Percentiles rank a stretch among this genome's conserved stretches.
Evolutionary conservation across 257 asterid genomes (phyloP).

Genomic region (Solanum dulcamara): DNA sequence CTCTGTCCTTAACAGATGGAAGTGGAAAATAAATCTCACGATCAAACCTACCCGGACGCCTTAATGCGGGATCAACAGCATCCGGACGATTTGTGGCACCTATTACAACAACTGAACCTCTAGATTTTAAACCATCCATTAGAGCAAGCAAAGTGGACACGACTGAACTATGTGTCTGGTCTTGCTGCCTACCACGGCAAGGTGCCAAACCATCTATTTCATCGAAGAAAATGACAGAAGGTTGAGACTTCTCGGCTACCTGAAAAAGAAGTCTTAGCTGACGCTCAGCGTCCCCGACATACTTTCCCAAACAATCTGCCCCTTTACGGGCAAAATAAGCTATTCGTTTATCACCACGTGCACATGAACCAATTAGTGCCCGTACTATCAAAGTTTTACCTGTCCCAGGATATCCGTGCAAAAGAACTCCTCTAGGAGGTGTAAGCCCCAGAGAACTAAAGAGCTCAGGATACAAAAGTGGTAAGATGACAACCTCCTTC

Average conservation of each 20-base stretch:
- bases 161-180: conserved; percentile 98
- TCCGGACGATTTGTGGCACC: conserved; percentile 99
- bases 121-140: conserved; percentile 96
- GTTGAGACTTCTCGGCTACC: conserved; percentile 98
- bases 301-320: conserved; percentile 98
- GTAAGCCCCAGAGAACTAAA: conserved; percentile 73
- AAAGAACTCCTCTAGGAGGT: conserved; percentile 97
- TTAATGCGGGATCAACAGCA: conserved; percentile 92
- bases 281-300: conserved; percentile 99
- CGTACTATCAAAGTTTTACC: conserved; percentile 98
- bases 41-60: conserved; percentile 99
- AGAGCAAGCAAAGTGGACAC: conserved; percentile 95
- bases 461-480: conserved; percentile 85
- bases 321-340: conserved; percentile 99
- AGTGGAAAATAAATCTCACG: conserved; percentile 92
- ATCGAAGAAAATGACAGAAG: conserved; percentile 94
- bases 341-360: conserved; percentile 88
- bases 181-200: conserved; percentile 79
- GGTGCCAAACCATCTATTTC: conserved; percentile 99
- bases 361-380: conserved; percentile 93
- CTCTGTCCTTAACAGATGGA: conserved; percentile 87
- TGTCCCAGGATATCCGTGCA: conserved; percentile 99
- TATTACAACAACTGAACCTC: conserved; percentile 96
- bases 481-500: conserved; percentile 98
- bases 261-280: conserved; percentile 92